phyloP scores from a whole-genome alignment of 441 rosid genomes.

The Eruca vesicaria region DNA sequence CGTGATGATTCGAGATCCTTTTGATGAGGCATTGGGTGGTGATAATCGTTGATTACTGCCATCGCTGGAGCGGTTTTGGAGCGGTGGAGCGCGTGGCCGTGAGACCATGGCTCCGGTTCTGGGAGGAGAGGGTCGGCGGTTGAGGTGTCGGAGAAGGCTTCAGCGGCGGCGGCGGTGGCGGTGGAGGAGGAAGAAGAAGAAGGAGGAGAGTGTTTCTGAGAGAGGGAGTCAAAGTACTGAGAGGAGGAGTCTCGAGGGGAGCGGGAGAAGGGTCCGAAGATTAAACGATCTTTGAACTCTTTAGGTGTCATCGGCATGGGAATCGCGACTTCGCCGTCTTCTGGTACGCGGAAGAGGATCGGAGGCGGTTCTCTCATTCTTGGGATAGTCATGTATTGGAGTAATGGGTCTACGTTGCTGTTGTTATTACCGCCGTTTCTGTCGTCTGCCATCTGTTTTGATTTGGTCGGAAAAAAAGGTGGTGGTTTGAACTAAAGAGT shows the following conservation, averaged over 20 bases:
- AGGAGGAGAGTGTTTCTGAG: constrained; percentile 33
- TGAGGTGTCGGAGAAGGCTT: constrained; percentile 28
- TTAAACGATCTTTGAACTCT: constrained; percentile 71
- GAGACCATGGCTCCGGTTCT: constrained; percentile 34
- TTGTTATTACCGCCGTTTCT: constrained; percentile 2
- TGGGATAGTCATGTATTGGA: constrained; percentile 23
- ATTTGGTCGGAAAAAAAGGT: background rate
- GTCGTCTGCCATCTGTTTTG: constrained; percentile 9
- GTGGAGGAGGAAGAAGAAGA: constrained; percentile 8
- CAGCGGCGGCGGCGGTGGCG: background rate
- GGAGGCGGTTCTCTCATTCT: constrained; percentile 23
- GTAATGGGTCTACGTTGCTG: constrained; percentile 16
- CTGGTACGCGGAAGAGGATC: constrained; percentile 65
- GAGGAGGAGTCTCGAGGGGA: constrained; percentile 41
- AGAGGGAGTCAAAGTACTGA: constrained; percentile 50
- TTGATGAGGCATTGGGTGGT: constrained; percentile 34
- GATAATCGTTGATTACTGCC: constrained; percentile 55
- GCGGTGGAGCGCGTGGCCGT: constrained; percentile 58
- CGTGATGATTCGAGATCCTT: constrained; percentile 32
- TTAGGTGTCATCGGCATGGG: constrained; percentile 67
- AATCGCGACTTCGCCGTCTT: constrained; percentile 59
- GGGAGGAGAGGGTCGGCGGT: constrained; percentile 21
- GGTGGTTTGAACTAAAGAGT: background rate
- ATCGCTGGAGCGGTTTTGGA: constrained; percentile 81
- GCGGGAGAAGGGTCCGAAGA: constrained; percentile 60